Evolutionary conservation across 371 early-diverging fungal species (phyloP), one percentile per base, ranked within the genome.

Genomic region (Syncephalastrum racemosum): DNA sequence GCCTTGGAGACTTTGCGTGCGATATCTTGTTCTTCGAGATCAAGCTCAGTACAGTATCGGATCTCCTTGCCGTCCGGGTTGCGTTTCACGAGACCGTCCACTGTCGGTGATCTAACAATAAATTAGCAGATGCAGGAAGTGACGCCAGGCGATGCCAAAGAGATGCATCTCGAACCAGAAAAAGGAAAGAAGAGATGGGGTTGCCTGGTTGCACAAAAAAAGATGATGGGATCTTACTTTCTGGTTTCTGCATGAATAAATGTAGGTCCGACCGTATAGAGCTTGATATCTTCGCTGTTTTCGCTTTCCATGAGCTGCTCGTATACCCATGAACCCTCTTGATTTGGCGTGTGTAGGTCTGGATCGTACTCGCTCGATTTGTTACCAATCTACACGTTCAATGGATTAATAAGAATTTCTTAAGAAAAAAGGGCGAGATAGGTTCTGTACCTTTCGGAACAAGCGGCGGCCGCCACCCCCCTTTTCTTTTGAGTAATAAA

Each of bases 41-140:
- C 88, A 15, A 99, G 79, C 51, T 82, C 81, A 0, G 97, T 91
- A 27, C 91, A 82, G 62, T 93, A 94, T 10, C 99, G 88, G 59
- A 97, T 88, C 72, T 99, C 99, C 74, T 98, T 98, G 31, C 99
- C 99, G 25, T 95, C 95, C 27, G 93, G 86, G 72, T 96, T 97
- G 43, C 99, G 87, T 24, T 90, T 84, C 4, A 99, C 99, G 46
- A 90, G 82, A 4, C 99, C 99, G 71, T 99, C 99, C 5, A 98
- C 98, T 0, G 96, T 97, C 2, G 99, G 99, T 13, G 97, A 96
- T 67, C 90, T 92, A 54, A 15, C 41, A 54, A 53, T 16, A 40
- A 16, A 31, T 31, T 31, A 31, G 36, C 10, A 5, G 0, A 31
- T 31, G 36, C 36, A 10, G 3, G 36, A 1, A 5, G 12, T 31